Percentiles rank a stretch among this genome's conserved stretches.
These are phyloP conservation scores for Cucurbita argyrosperma DNA, from an alignment of 306 rosid species.

Conservation along the genomic window DNA sequence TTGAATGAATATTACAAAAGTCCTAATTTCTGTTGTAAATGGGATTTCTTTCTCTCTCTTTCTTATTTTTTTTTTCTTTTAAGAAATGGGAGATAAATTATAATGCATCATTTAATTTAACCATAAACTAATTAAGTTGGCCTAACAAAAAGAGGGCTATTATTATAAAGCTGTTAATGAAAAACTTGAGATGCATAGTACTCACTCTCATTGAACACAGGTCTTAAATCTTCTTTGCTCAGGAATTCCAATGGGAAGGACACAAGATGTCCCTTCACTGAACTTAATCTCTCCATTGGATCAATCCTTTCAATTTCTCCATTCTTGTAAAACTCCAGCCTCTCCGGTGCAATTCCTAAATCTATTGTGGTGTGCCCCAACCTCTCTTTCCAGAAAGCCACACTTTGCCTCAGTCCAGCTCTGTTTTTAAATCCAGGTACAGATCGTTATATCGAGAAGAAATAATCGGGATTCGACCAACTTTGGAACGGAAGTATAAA, in stretches of 20 bases:
- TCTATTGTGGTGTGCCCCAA: conserved; percentile 75
- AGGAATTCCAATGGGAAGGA: conserved; percentile 85
- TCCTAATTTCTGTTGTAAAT: no score
- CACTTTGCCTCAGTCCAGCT: conserved; percentile 65
- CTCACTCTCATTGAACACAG: conserved; percentile 84
- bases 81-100: neutral
- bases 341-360: conserved; percentile 70
- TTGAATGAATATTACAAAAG: neutral
- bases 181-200: conserved; percentile 87
- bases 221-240: conserved; percentile 85
- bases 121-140: neutral
- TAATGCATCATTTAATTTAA: conserved; percentile 7
- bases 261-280: conserved; percentile 77
- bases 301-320: conserved; percentile 39
- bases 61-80: neutral
- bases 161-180: conserved; percentile 15
- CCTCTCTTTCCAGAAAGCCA: conserved; percentile 53
- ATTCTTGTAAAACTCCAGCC: conserved; percentile 38
- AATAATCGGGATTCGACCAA: neutral
- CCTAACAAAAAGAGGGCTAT: neutral
- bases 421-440: conserved; percentile 20
- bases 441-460: conserved; percentile 11
- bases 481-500: neutral
- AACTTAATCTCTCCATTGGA: conserved; percentile 54
- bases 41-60: neutral